Percentiles rank a stretch among this genome's conserved stretches.
Evolutionary conservation across 305 asterid genomes (phyloP).

Genomic region (Caryopteris hybrid): DNA sequence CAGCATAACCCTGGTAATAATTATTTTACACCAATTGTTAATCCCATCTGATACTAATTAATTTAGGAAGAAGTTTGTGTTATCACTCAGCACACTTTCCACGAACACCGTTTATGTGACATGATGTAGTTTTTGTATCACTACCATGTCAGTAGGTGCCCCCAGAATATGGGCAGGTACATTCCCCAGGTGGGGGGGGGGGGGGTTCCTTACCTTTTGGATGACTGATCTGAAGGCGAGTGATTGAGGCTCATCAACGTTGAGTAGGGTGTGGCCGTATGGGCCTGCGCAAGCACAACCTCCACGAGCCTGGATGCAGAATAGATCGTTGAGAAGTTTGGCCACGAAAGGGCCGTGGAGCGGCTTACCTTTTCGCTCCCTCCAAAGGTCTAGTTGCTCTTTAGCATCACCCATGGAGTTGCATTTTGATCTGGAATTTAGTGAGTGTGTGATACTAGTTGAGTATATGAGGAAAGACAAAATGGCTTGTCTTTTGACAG

Average conservation of each 20-base stretch:
- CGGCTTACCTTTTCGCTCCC: conserved; percentile 27
- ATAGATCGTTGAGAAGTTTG: conserved; percentile 56
- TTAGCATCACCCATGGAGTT: neutral
- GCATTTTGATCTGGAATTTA: neutral
- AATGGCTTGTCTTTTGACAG: conserved; percentile 39
- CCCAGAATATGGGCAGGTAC: too few relatives aligned
- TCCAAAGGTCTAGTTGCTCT: conserved; percentile 19
- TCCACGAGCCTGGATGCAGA: conserved; percentile 75
- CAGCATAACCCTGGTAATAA: conserved; percentile 56
- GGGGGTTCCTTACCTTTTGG: too few relatives aligned
- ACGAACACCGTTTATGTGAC: too few relatives aligned
- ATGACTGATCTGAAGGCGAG: conserved; percentile 34
- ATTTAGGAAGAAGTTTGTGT: too few relatives aligned
- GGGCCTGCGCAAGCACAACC: conserved; percentile 83
- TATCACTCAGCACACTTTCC: too few relatives aligned
- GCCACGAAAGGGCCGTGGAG: conserved; percentile 60
- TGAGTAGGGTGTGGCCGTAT: conserved; percentile 55
- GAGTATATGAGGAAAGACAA: conserved; percentile 46
- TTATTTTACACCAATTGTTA: too few relatives aligned
- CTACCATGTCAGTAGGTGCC: too few relatives aligned
- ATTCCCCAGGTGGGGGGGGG: too few relatives aligned
- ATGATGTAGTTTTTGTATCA: too few relatives aligned
- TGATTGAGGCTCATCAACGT: conserved; percentile 30
- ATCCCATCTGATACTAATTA: too few relatives aligned
- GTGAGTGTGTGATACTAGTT: conserved; percentile 2